A percentile compares a stretch with the other conserved stretches of the same genome.
Evolutionary conservation across 169 alveolate genomes (phyloP).

Genomic region (Plasmodium relictum): DNA sequence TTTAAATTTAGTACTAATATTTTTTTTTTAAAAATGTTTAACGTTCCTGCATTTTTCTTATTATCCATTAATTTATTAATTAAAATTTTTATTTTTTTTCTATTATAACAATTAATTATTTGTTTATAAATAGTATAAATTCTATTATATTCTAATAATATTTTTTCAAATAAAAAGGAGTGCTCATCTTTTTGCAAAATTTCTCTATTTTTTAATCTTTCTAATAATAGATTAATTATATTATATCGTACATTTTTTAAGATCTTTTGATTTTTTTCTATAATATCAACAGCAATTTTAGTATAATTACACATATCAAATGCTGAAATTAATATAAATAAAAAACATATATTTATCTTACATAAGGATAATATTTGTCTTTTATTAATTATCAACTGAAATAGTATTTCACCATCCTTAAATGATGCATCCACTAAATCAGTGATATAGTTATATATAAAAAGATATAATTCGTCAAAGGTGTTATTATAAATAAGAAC

Average conservation of each 20-base stretch:
- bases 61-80: neutral
- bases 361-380: slow-evolving; percentile 21
- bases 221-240: slow-evolving; percentile 6
- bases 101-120: slow-evolving; percentile 23
- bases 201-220: neutral
- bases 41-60: neutral
- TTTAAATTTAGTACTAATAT: slow-evolving; percentile 47
- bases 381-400: neutral
- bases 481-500: slow-evolving; percentile 32
- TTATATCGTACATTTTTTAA: slow-evolving; percentile 5
- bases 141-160: slow-evolving; percentile 10
- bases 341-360: slow-evolving; percentile 22
- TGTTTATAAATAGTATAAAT: slow-evolving; percentile 28
- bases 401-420: neutral
- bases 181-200: neutral
- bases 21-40: slow-evolving; percentile 35
- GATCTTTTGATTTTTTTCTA: neutral
- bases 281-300: neutral
- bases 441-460: slow-evolving; percentile 17
- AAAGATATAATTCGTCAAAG: slow-evolving; percentile 22
- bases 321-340: slow-evolving; percentile 11
- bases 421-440: slow-evolving; percentile 5
- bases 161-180: neutral
- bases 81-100: slow-evolving; percentile 17
- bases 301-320: slow-evolving; percentile 8